phyloP scores from a whole-genome alignment of 805 yeast genomes.

The Clavispora vitiphila region DNA sequence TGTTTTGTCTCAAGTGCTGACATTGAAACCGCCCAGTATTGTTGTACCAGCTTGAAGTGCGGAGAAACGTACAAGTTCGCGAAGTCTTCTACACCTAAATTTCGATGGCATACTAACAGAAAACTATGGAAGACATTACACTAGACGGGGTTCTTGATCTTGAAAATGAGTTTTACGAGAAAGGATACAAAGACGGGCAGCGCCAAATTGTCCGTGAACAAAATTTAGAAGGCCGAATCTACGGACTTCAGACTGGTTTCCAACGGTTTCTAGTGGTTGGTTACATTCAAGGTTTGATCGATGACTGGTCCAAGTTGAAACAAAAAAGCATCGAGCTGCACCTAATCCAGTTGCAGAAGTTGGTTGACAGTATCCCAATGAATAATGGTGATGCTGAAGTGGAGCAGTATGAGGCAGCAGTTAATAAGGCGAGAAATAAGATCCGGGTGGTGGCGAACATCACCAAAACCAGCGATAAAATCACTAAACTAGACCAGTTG shows the following conservation, averaged over 20 bases:
- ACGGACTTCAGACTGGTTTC: constrained; percentile 75
- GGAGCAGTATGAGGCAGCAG: constrained; percentile 45
- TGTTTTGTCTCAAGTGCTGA: neutral
- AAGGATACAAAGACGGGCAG: constrained; percentile 71
- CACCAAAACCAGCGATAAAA: constrained; percentile 25
- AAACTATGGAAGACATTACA: constrained; percentile 28
- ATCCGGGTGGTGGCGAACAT: constrained; percentile 45
- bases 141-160: constrained; percentile 47
- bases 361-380: constrained; percentile 10
- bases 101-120: neutral
- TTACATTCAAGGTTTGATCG: constrained; percentile 50
- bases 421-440: constrained; percentile 57
- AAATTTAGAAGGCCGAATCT: constrained; percentile 71
- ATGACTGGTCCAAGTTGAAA: constrained; percentile 25
- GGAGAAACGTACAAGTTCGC: neutral
- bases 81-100: neutral
- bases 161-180: constrained; percentile 57
- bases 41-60: neutral
- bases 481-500: constrained; percentile 26
- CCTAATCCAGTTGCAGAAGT: constrained; percentile 26
- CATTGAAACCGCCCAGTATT: neutral
- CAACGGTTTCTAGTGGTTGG: constrained; percentile 71
- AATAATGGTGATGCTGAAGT: constrained; percentile 54
- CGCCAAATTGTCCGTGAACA: constrained; percentile 57
- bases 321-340: constrained; percentile 17